These are phyloP conservation scores for Suillus luteus DNA, from an alignment of 768 basidiomycete species.

Conservation along the genomic window DNA sequence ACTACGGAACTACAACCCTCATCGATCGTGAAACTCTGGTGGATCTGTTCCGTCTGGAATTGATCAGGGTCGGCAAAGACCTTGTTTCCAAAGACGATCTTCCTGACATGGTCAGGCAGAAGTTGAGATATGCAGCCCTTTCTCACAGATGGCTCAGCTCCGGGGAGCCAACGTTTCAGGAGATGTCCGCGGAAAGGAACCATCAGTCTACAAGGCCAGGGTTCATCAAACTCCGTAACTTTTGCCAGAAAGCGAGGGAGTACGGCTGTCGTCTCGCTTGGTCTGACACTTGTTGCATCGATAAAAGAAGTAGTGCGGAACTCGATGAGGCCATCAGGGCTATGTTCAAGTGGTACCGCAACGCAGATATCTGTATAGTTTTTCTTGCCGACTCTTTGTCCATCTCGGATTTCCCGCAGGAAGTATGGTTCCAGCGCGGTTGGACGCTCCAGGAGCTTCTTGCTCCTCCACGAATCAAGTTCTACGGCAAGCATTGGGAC, in stretches of 20 bases:
- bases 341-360: slow-evolving; percentile 28
- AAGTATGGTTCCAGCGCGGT: slow-evolving; percentile 28
- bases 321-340: slow-evolving; percentile 33
- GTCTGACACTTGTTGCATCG: slow-evolving; percentile 31
- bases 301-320: slow-evolving; percentile 32
- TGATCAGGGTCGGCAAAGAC: background rate
- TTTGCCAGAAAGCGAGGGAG: slow-evolving; percentile 16
- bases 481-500: slow-evolving; percentile 21
- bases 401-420: slow-evolving; percentile 13
- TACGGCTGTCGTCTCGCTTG: slow-evolving; percentile 24
- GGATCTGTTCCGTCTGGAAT: slow-evolving; percentile 2
- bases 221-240: slow-evolving; percentile 18
- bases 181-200: slow-evolving; percentile 4
- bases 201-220: slow-evolving; percentile 11
- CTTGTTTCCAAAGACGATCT: slow-evolving; percentile 3
- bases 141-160: slow-evolving; percentile 7
- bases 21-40: background rate
- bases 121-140: slow-evolving; percentile 8
- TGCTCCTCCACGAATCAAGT: slow-evolving; percentile 24
- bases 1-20: background rate
- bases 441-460: slow-evolving; percentile 23
- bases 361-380: slow-evolving; percentile 25
- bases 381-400: slow-evolving; percentile 16
- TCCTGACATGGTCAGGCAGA: background rate
- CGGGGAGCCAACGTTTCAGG: slow-evolving; percentile 8